Base-by-base conservation (phyloP, 306 rosid genomes). In the Fragaria ananassa region DNA sequence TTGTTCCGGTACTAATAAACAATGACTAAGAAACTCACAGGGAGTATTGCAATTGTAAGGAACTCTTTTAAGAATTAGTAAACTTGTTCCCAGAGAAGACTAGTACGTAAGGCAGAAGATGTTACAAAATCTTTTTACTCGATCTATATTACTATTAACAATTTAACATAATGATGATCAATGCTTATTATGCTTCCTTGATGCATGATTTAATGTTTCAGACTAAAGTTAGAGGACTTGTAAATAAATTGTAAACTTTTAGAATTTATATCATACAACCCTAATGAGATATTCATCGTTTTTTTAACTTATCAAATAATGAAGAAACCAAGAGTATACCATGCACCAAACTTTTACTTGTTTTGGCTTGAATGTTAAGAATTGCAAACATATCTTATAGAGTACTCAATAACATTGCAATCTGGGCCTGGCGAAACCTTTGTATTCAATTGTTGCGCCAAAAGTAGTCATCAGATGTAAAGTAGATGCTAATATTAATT, bases 51-150 rank as follows among this genome's bases (percentile, higher is more conserved):
- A 54, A 65, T 23, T 35, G 66, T 18, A 25, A 23, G 57, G 37
- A 74, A 61, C 46, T 68, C 8, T 61, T 27, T 65, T 8, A 67
- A 51, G 63, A 45, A 34, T 39, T 72, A 78, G 71, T 56, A 45
- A 81, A 78, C 58, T 83, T 82, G 7, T 51, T 51, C 66, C 62
- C 35, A 77, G 76, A 76, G 81, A 82, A 85, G 90, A 85, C 88
- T 75, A 80, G 86, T n/a, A n/a, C n/a, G n/a, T 67, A 73, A 66
- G 61, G 21, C 74, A 54, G 21, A 68, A 81, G 72, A 34, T 70
- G 54, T 53, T 44, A 42, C 51, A 62, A 65, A 42, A 70, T 80
- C 72, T 70, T 77, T 4, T 81, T 72, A 74, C 72, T 51, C 79
- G 19, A 62, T 73, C 78, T 72, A 74, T 81, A 81, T 41, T 41